Conservation (phyloP, 805 yeast species). For the Hanseniaspora taiwanica region DNA sequence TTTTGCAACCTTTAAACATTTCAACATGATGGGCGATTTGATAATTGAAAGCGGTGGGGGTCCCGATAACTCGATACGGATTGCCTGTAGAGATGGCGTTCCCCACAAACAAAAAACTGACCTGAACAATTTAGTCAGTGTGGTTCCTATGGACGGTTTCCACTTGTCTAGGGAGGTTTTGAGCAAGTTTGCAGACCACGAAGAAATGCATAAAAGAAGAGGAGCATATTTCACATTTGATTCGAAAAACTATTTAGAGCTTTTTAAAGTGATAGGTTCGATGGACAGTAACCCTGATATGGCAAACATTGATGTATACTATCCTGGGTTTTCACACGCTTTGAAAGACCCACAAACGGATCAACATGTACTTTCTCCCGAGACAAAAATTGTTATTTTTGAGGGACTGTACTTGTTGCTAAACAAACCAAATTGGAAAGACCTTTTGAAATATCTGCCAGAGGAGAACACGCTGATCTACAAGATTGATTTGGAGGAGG, state of each 20-base stretch:
- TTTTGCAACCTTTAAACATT: background rate
- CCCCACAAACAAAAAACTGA: background rate
- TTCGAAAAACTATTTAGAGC: slow-evolving; percentile 26
- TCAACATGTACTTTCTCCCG: slow-evolving; percentile 33
- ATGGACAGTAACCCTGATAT: background rate
- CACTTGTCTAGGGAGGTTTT: slow-evolving; percentile 44
- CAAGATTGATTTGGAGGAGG: slow-evolving; percentile 36
- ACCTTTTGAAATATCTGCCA: slow-evolving; percentile 9
- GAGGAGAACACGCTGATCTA: slow-evolving; percentile 31
- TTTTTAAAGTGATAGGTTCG: slow-evolving; percentile 12
- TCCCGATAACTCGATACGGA: slow-evolving; percentile 10
- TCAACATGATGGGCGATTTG: background rate
- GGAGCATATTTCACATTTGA: slow-evolving; percentile 88
- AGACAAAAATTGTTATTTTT: slow-evolving; percentile 42
- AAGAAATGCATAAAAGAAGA: slow-evolving; percentile 45
- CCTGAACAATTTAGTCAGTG: slow-evolving; percentile 13
- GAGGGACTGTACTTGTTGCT: slow-evolving; percentile 70
- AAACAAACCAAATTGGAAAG: slow-evolving; percentile 43
- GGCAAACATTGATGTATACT: slow-evolving; percentile 25
- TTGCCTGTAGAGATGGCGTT: background rate
- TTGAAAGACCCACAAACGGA: slow-evolving; percentile 56
- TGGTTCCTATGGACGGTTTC: slow-evolving; percentile 66
- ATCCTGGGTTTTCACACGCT: slow-evolving; percentile 69
- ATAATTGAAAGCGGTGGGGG: slow-evolving; percentile 6
- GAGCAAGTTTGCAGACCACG: slow-evolving; percentile 38